phyloP scores from a whole-genome alignment of 345 rosid species.

The Salix viminalis region DNA sequence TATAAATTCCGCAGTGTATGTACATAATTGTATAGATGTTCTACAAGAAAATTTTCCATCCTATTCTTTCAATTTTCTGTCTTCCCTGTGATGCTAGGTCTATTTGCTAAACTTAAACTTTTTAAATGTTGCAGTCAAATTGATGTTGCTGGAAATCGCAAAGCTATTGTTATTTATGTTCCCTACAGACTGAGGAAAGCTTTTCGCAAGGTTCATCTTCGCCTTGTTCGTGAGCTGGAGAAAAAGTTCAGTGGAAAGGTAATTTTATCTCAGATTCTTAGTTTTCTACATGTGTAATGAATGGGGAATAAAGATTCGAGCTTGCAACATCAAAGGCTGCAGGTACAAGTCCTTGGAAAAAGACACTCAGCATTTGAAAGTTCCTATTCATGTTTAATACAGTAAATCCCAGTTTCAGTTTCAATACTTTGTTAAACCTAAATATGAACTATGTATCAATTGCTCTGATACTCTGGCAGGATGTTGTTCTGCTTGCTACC shows the following conservation, averaged over 20 bases:
- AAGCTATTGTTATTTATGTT: conserved; percentile 63
- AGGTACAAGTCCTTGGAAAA: background rate
- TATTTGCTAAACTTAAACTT: conserved; percentile 2
- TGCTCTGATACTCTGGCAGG: background rate
- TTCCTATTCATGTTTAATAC: background rate
- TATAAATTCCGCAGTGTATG: conserved; percentile 72
- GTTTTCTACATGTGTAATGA: background rate
- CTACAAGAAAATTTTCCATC: background rate
- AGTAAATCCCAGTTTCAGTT: background rate
- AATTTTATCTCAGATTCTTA: background rate
- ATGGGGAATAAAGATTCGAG: background rate
- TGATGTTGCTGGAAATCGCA: conserved; percentile 58
- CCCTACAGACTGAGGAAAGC: conserved; percentile 76
- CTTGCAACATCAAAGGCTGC: background rate
- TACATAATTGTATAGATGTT: background rate
- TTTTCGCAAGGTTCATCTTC: conserved; percentile 45
- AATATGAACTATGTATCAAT: background rate
- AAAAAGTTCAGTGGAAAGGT: conserved; percentile 96
- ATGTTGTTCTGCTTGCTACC: conserved; percentile 4
- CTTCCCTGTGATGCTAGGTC: background rate
- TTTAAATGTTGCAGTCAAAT: conserved; percentile 42
- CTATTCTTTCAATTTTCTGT: background rate
- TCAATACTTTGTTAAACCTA: background rate
- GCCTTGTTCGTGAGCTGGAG: conserved; percentile 86
- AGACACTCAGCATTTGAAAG: background rate